Evolutionary conservation across 176 grass and related monocot species (phyloP), one percentile per base, ranked within the genome.

Genomic region (Saccharum spontaneum): DNA sequence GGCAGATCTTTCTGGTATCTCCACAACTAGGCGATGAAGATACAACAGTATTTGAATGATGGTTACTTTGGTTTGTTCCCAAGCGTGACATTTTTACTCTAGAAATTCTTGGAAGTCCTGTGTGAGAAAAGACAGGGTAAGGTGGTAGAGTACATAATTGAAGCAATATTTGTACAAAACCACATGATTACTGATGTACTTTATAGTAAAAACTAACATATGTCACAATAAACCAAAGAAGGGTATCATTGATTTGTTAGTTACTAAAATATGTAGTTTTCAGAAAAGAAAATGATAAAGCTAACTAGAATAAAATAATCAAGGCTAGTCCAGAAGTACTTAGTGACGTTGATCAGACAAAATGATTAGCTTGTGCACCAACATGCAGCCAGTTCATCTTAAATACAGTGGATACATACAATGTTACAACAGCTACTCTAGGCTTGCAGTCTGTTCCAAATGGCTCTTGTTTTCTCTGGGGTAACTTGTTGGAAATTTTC

Each of bases 1-100:
- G 92, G 7, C 88, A 65, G 80, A 90, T 43, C 39, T 59, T 43
- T 70, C 89, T 82, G 9, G 26, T 23, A 63, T 36, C 78, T 22
- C 62, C 79, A 66, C 38, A 3, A 77, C 31, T 39, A 30, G 48
- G 65, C 73, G 48, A 33, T 67, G 65, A 89, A 78, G 54, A 82
- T 81, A 54, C 16, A 28, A 41, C 26, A 3, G 65, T 66, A 60
- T 80, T 40, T 23, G 39, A 80, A 7, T 39, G 46, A 70, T 38
- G 78, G 24, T 36, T 67, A 86, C 38, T 38, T 86, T 44, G 71
- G 64, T 83, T 65, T 15, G 48, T 79, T 66, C 40, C 73, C 69
- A 89, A 26, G 69, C 69, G 89, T 64, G 88, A 59, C 5, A 74
- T 22, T 23, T 83, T 79, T 41, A 76, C 26, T 61, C 57, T 68